Percentiles rank a stretch among this genome's conserved stretches.
These are phyloP conservation scores for Fraxinus quadrangulata DNA, from an alignment of 257 asterid species.

Conservation along the genomic window DNA sequence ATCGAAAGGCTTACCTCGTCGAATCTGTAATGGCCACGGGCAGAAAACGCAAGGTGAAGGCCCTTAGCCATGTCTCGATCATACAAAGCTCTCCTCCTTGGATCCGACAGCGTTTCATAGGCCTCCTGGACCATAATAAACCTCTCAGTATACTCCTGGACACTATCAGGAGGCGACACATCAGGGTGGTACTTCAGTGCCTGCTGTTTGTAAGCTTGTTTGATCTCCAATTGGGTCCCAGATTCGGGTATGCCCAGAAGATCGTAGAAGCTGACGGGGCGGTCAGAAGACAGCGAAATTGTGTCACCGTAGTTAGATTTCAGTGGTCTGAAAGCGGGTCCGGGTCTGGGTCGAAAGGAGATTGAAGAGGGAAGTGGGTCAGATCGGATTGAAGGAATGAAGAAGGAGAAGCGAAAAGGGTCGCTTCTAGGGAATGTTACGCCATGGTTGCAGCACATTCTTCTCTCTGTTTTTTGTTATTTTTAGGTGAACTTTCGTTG, in stretches of 20 bases:
- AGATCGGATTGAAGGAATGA: slow-evolving; percentile 27
- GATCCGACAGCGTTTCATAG: slow-evolving; percentile 88
- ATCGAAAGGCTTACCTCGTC: slow-evolving; percentile 44
- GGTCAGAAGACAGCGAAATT: slow-evolving; percentile 18
- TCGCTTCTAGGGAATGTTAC: slow-evolving; percentile 24
- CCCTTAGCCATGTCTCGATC: slow-evolving; percentile 59
- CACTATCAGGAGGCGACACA: slow-evolving; percentile 87
- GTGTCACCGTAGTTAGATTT: slow-evolving; percentile 28
- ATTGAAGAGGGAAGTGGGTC: slow-evolving; percentile 22
- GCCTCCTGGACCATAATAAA: slow-evolving; percentile 88
- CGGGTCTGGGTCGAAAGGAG: slow-evolving; percentile 36
- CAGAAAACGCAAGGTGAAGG: slow-evolving; percentile 50
- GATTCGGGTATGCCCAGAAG: slow-evolving; percentile 72
- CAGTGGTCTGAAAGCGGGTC: slow-evolving; percentile 23
- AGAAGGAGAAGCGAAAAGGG: slow-evolving; percentile 30
- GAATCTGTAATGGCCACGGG: slow-evolving; percentile 45
- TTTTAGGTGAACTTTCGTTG: not conserved
- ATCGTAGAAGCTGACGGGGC: slow-evolving; percentile 52
- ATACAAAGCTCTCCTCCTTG: slow-evolving; percentile 53
- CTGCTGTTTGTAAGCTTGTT: slow-evolving; percentile 81
- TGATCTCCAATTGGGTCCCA: slow-evolving; percentile 61
- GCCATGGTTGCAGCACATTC: slow-evolving; percentile 13
- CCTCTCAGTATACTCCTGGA: slow-evolving; percentile 63
- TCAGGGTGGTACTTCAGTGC: slow-evolving; percentile 94
- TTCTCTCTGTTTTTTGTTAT: not conserved